Evolutionary conservation across 495 filamentous ascomycete species (phyloP), one percentile per base, ranked within the genome.

Genomic region (Ramalina peruviana): DNA sequence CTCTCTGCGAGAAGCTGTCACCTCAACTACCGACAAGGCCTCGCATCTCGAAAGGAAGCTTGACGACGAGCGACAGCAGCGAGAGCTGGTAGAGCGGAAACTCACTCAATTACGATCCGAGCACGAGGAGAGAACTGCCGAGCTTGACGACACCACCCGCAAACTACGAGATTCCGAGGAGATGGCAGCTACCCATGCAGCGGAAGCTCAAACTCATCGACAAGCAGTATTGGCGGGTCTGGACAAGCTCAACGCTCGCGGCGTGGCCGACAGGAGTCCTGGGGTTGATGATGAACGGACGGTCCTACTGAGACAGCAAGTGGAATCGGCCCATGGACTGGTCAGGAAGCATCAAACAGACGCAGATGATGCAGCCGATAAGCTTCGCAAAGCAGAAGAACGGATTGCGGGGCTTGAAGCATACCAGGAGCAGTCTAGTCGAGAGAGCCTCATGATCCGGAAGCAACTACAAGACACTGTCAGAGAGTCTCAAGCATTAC

Each of bases 321-420:
- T 94, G 6, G 75, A 81, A 44, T 71, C 80, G 21, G 85, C 92
- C 27, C 88, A 86, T 57, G 73, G 72, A 6, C 67, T 97, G 51
- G 86, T 88, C 38, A 81, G 81, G 60, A 83, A 86, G 54, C 94
- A 92, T 58, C 88, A 94, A 63, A 72, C 80, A 37, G 88, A 92
- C 46, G 92, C 90, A n/a, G 87, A 99, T 62, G 66, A 73, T 17
- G 88, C 88, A 2, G 79, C 85, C 2, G 88, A 94, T 55, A 94
- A 86, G 62, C 74, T 99, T 33, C 82, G 89, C 10, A 79, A 85
- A 45, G 92, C 92, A 7, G 94, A 97, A 65, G 93, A 94, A 63
- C 78, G 93, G 6, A 96, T 99, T 60, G 93, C 92, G 15, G 89
- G 90, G 3, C 73, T 99, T 5, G 92, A 99, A 65, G 86, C 86